Base-by-base conservation (phyloP, 176 grass and related monocot species). In the Poa pratensis region DNA sequence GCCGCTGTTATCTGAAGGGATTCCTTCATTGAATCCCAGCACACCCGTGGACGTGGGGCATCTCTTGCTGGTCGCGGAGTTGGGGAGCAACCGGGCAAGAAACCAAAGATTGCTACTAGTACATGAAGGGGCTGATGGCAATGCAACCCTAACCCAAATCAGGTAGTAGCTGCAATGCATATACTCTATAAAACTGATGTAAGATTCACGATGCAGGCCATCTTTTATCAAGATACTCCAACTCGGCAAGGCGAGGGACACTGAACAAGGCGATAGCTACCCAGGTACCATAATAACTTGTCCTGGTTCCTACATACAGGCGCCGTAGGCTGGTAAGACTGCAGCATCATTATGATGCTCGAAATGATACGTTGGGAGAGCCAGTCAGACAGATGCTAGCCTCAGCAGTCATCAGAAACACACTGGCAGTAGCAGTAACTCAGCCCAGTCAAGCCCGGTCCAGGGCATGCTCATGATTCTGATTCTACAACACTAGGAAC, bases 241-340 rank as follows among this genome's bases (percentile, higher is more conserved):
- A 62, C 72, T 77, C 62, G 53, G 49, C 45, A 23, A 73, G 9
- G 79, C 13, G 35, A 62, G 19, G 27, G 65, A 18, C 48, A 50
- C 27, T 49, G 45, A 83, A 65, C 45, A 48, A 9, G 48, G 65
- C 27, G 34, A 73, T 54, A 72, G 35, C 66, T 66, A 75, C 61
- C 79, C 54, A 64, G 80, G 67, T 74, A 79, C 74, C 84, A 83
- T 79, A 66, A 83, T 86, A 73, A 64, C 23, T n/a, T 84, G 68
- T 63, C 26, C 34, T 65, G 79, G 24, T 86, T 77, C 43, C 42
- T 71, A 40, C n/a, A 82, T 34, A 73, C 23, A 77, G 52, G 63
- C 13, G 22, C 42, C 53, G 60, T 71, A 77, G 28, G 24, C 40
- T 64, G 88, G 13, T 30, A 19, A 30, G 3, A 65, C 78, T 80